Percentiles rank a stretch among this genome's conserved stretches.
Evolutionary conservation across 2,329 filamentous ascomycete genomes (phyloP).

Genomic region (Alternaria sp.): DNA sequence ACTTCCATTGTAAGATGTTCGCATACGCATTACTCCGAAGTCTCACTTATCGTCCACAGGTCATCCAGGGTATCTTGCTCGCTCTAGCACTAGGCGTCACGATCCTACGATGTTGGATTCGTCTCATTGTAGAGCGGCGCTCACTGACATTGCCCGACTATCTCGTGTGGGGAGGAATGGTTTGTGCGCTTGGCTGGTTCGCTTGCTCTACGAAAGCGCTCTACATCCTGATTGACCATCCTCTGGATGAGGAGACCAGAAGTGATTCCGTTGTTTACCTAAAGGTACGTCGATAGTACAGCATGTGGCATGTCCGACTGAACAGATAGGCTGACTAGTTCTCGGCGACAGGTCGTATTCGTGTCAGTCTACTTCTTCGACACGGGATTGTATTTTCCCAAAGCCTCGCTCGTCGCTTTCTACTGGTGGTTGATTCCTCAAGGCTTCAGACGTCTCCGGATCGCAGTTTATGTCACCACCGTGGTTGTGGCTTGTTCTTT

Average conservation of each 20-base stretch:
- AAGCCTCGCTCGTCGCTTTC: slow-evolving; percentile 30
- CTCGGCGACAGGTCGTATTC: slow-evolving; percentile 26
- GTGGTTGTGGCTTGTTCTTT: slow-evolving; percentile 18
- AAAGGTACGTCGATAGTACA: slow-evolving; percentile 10
- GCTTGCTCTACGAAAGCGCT: slow-evolving; percentile 28
- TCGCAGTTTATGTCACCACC: slow-evolving; percentile 24
- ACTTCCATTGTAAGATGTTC: slow-evolving; percentile 9
- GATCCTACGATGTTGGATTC: slow-evolving; percentile 30
- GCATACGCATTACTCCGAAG: background rate
- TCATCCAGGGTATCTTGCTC: slow-evolving; percentile 26
- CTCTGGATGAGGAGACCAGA: slow-evolving; percentile 19
- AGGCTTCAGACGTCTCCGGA: slow-evolving; percentile 28
- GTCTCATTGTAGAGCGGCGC: slow-evolving; percentile 23
- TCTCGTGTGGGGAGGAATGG: slow-evolving; percentile 32
- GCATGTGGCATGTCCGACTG: background rate
- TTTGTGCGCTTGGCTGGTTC: slow-evolving; percentile 29
- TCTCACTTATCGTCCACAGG: slow-evolving; percentile 11
- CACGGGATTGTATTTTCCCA: slow-evolving; percentile 34
- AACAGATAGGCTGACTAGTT: background rate
- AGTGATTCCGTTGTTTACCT: slow-evolving; percentile 31
- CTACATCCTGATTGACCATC: slow-evolving; percentile 26
- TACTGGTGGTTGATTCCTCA: slow-evolving; percentile 38
- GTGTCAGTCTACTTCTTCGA: slow-evolving; percentile 32
- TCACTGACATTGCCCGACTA: slow-evolving; percentile 28
- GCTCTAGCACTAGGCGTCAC: slow-evolving; percentile 25